Evolutionary conservation across 2,329 filamentous ascomycete species (phyloP).

Genomic region (Aspergillus ustus): DNA sequence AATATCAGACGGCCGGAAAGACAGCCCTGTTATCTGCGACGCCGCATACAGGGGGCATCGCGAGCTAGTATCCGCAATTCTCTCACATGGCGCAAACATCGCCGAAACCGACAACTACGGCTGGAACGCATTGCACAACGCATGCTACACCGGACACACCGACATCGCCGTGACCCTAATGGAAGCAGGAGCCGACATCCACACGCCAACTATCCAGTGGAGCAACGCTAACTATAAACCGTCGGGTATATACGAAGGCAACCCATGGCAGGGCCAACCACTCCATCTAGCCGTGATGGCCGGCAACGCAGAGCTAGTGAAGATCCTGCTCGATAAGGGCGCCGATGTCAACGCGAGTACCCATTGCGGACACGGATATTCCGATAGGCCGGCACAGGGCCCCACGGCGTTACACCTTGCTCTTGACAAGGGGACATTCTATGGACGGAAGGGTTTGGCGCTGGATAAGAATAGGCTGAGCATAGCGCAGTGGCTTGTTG

Average conservation of each 20-base stretch:
- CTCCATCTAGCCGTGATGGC: constrained; percentile 11
- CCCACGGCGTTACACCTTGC: constrained; percentile 4
- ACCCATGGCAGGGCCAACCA: neutral
- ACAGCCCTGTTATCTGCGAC: neutral
- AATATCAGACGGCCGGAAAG: neutral
- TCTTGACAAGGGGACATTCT: neutral
- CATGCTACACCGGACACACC: neutral
- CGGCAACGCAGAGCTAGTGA: neutral
- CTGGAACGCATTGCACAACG: neutral
- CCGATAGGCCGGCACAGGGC: neutral
- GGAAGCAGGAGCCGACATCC: neutral
- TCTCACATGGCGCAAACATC: neutral
- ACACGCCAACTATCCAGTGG: neutral
- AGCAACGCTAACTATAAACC: neutral
- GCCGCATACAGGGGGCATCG: neutral
- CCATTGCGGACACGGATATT: neutral
- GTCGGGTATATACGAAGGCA: neutral
- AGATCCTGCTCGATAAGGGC: neutral
- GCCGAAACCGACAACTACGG: neutral
- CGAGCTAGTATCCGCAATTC: neutral
- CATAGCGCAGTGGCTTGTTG: constrained; percentile 12
- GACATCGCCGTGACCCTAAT: neutral
- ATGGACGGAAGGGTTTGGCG: neutral
- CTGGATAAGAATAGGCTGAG: constrained; percentile 1
- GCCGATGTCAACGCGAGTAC: neutral